These are phyloP conservation scores for Rhodotorula taiwanensis DNA, from an alignment of 768 basidiomycete species.

Conservation along the genomic window DNA sequence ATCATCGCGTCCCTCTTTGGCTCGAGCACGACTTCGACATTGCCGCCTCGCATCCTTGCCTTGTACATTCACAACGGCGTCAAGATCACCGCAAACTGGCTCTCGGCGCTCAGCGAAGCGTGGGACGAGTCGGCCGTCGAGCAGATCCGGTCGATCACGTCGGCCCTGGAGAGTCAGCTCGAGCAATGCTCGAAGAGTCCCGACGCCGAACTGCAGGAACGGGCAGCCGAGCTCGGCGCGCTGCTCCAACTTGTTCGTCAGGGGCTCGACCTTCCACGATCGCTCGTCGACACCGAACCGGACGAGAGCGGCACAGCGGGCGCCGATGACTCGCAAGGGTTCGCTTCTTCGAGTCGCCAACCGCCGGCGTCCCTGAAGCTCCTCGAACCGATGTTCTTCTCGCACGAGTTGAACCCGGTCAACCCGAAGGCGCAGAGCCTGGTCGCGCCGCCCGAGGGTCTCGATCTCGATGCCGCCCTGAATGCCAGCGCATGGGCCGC, in stretches of 20 bases:
- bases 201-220: slow-evolving; percentile 85
- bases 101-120: slow-evolving; percentile 61
- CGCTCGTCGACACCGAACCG: neutral
- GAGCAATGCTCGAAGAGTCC: slow-evolving; percentile 55
- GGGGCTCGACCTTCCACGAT: slow-evolving; percentile 39
- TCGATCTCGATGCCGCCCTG: slow-evolving; percentile 62
- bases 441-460: slow-evolving; percentile 71
- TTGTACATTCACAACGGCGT: slow-evolving; percentile 74
- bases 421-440: slow-evolving; percentile 70
- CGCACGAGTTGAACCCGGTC: slow-evolving; percentile 79
- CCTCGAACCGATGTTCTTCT: slow-evolving; percentile 66
- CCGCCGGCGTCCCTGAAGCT: slow-evolving; percentile 84
- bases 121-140: slow-evolving; percentile 70
- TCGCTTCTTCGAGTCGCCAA: slow-evolving; percentile 9
- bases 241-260: slow-evolving; percentile 41
- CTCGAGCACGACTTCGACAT: slow-evolving; percentile 54
- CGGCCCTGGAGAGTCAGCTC: slow-evolving; percentile 57
- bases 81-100: slow-evolving; percentile 84
- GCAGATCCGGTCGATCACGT: slow-evolving; percentile 60
- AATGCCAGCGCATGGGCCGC: slow-evolving; percentile 32
- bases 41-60: slow-evolving; percentile 61
- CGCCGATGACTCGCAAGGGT: slow-evolving; percentile 8
- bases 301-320: neutral
- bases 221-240: slow-evolving; percentile 52
- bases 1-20: slow-evolving; percentile 57